These are phyloP conservation scores for Silene conica DNA, from an alignment of 148 eudicot genomes.

Conservation along the genomic window DNA sequence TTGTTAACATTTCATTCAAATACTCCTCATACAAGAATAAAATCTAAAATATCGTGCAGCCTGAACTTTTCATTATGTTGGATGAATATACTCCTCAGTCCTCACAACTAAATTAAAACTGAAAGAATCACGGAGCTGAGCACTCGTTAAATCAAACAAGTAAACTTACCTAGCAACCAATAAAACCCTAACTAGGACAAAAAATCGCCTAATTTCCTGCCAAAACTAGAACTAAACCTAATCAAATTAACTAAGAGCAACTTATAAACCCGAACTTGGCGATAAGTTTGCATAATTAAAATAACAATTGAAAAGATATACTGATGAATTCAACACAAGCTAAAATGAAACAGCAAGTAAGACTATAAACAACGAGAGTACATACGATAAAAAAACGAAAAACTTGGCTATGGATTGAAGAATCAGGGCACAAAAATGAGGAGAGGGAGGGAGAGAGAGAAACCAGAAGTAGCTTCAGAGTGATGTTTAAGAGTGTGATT, in stretches of 20 bases:
- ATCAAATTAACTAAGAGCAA: neutral
- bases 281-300: neutral
- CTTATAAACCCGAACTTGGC: neutral
- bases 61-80: too few species aligned
- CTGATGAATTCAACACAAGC: neutral
- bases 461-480: neutral
- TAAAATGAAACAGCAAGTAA: neutral
- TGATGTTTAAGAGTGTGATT: neutral
- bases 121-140: neutral
- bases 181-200: neutral
- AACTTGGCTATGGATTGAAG: neutral
- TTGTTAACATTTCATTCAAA: neutral
- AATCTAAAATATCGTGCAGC: neutral
- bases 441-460: neutral
- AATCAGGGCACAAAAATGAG: neutral
- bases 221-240: neutral
- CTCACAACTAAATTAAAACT: too few species aligned
- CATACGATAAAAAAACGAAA: neutral
- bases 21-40: neutral
- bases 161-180: neutral
- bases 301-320: conserved; percentile 1
- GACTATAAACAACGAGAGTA: neutral
- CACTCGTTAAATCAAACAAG: neutral
- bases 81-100: too few species aligned
- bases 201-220: neutral